Evolutionary conservation across 495 filamentous ascomycete genomes (phyloP).

Genomic region (Tuber calosporum): DNA sequence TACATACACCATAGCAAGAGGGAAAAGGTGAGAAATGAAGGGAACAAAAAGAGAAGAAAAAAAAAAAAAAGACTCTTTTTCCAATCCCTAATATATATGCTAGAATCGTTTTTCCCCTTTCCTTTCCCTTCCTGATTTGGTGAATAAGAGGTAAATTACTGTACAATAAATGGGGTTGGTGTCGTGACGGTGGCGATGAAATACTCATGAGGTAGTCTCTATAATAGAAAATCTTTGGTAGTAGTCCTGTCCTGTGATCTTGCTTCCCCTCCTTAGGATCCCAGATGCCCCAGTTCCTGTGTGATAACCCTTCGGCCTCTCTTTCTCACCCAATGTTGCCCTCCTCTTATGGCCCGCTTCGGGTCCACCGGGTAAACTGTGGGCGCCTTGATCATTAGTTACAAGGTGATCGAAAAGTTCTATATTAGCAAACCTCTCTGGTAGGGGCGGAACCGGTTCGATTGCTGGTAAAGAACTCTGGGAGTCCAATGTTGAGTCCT

Average conservation of each 20-base stretch:
- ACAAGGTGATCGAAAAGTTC: background rate
- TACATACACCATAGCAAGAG: background rate
- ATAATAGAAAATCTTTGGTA: conserved; percentile 32
- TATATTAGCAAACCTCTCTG: background rate
- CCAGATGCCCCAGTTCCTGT: background rate
- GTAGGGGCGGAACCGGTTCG: conserved; percentile 24
- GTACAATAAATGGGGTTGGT: background rate
- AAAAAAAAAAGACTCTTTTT: background rate
- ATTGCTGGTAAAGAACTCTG: conserved; percentile 12
- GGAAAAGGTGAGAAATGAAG: background rate
- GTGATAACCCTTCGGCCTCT: background rate
- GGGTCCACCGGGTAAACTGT: background rate
- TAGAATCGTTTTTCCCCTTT: background rate
- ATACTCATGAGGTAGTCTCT: background rate
- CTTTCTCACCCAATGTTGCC: background rate
- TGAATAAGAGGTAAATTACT: background rate
- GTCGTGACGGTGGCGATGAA: background rate
- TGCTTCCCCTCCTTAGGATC: conserved; percentile 18
- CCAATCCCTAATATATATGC: background rate
- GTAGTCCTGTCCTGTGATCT: conserved; percentile 35
- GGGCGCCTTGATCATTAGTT: background rate
- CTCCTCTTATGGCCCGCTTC: background rate
- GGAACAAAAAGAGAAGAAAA: background rate
- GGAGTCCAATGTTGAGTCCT: background rate
- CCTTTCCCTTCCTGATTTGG: background rate